A percentile compares a stretch with the other conserved stretches of the same genome.
Evolutionary conservation across 75 land plant genomes (phyloP).

Genomic region (Chamaecyparis obtusa): DNA sequence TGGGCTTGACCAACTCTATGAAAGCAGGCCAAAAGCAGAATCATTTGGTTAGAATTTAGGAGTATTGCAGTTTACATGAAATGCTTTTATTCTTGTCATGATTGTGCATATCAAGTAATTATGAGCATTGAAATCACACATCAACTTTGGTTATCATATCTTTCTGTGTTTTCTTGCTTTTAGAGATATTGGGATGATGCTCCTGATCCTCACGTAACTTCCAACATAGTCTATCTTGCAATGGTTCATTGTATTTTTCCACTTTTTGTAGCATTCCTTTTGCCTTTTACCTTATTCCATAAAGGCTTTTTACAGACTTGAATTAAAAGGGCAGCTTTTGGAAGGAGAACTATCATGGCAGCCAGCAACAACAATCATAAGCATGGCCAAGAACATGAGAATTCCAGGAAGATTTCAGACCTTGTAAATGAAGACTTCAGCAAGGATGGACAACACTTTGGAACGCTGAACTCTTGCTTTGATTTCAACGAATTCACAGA

Average conservation of each 20-base stretch:
- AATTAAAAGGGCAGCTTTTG: neutral
- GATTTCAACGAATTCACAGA: slow-evolving; percentile 1
- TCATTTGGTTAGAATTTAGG: neutral
- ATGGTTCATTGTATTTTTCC: neutral
- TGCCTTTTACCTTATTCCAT: neutral
- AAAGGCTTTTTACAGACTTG: neutral
- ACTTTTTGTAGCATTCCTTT: neutral
- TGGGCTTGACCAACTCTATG: too few relatives aligned
- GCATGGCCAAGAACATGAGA: neutral
- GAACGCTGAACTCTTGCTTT: neutral
- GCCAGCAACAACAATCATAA: neutral
- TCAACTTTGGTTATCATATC: neutral
- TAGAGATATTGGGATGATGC: neutral
- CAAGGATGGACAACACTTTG: neutral
- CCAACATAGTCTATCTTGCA: neutral
- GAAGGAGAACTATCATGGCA: neutral
- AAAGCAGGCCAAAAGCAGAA: neutral
- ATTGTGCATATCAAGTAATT: neutral
- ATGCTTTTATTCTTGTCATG: neutral
- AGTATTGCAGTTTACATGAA: neutral
- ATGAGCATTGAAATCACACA: neutral
- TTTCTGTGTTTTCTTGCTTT: neutral
- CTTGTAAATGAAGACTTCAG: neutral
- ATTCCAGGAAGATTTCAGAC: neutral
- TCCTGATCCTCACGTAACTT: neutral